phyloP scores from a whole-genome alignment of 257 asterid species.

The Henckelia pumila region DNA sequence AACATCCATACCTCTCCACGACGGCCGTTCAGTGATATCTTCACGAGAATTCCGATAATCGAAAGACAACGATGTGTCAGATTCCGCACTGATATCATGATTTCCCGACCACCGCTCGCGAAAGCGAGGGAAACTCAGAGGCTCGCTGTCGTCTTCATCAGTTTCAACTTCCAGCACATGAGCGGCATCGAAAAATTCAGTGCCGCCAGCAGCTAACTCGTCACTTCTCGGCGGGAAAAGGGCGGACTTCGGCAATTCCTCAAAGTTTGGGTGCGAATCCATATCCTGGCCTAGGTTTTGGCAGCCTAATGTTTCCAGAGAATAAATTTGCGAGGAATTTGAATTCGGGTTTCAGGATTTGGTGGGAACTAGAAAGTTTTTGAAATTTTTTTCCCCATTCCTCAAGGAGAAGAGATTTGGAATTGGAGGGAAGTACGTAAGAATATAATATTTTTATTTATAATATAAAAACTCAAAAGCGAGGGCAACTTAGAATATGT shows the following conservation, averaged over 20 bases:
- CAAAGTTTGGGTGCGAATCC: slow-evolving; percentile 17
- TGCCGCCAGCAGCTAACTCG: slow-evolving; percentile 7
- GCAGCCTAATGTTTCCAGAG: slow-evolving; percentile 31
- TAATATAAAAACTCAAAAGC: too few species aligned
- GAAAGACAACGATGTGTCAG: slow-evolving; percentile 11
- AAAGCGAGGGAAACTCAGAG: slow-evolving; percentile 26
- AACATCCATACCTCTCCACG: slow-evolving; percentile 9
- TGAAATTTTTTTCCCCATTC: neutral
- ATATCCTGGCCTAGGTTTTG: slow-evolving; percentile 14
- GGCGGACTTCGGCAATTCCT: slow-evolving; percentile 10
- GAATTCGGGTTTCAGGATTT: slow-evolving; percentile 33
- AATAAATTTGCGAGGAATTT: slow-evolving; percentile 7
- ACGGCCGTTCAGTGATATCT: slow-evolving; percentile 24
- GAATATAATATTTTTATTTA: too few species aligned
- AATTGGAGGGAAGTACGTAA: neutral
- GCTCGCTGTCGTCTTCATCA: slow-evolving; percentile 25
- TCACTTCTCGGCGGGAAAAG: slow-evolving; percentile 26
- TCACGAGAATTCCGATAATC: slow-evolving; percentile 18
- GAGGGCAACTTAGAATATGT: too few species aligned
- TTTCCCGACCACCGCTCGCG: slow-evolving; percentile 32
- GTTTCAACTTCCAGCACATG: slow-evolving; percentile 24
- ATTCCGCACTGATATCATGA: slow-evolving; percentile 5
- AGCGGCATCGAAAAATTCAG: slow-evolving; percentile 28
- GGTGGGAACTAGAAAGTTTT: neutral
- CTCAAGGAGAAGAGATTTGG: neutral